Evolutionary conservation across 805 yeast species (phyloP).

Genomic region (Yarrowia alimentaria): DNA sequence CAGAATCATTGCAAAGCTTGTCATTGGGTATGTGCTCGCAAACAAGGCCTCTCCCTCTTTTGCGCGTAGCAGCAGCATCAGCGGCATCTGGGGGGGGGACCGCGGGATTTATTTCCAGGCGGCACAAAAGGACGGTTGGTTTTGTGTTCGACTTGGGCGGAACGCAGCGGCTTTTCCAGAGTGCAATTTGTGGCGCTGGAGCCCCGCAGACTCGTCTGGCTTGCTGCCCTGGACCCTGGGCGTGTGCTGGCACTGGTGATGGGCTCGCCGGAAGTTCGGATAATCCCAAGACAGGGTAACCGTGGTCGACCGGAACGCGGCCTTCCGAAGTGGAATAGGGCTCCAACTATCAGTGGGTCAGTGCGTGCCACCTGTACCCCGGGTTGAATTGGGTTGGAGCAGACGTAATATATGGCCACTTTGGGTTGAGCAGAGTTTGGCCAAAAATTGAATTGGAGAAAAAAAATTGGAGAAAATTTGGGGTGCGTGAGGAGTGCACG

Average conservation of each 20-base stretch:
- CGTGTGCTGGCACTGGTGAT: neutral
- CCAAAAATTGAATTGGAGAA: neutral
- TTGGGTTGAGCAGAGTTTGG: conserved; percentile 5
- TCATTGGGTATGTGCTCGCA: conserved; percentile 14
- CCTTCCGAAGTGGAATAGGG: conserved; percentile 27
- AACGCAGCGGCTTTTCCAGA: too few species aligned
- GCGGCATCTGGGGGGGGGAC: conserved; percentile 6
- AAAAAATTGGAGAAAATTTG: neutral
- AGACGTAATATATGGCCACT: neutral
- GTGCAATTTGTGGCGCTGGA: too few species aligned
- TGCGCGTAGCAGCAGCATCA: too few species aligned
- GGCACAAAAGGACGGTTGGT: too few species aligned
- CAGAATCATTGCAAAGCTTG: conserved; percentile 26
- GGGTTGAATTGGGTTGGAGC: conserved; percentile 14
- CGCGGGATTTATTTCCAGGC: conserved; percentile 16
- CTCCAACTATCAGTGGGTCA: neutral
- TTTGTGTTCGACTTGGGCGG: too few species aligned
- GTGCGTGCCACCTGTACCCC: conserved; percentile 20
- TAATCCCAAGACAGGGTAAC: conserved; percentile 25
- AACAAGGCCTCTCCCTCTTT: too few species aligned
- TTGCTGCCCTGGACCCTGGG: neutral
- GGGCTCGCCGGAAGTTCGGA: conserved; percentile 19
- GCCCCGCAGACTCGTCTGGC: neutral
- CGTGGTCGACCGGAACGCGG: conserved; percentile 12
- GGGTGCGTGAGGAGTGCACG: too few species aligned